Evolutionary conservation across 139 green algal species (phyloP), one percentile per base, ranked within the genome.

Genomic region (Picochlorum sp.): DNA sequence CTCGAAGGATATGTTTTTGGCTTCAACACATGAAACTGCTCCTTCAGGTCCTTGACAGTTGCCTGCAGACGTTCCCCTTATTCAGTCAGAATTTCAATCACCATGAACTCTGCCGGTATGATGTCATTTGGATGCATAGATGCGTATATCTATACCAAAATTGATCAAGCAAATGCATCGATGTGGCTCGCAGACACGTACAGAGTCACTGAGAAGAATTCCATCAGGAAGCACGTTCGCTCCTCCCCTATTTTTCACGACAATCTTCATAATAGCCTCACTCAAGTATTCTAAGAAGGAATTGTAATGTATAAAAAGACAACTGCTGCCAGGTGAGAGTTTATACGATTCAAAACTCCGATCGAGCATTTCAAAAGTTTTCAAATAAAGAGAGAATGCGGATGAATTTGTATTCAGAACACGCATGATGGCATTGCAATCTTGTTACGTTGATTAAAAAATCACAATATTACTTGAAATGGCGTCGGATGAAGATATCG

Each of bases 1-100:
- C 90, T 63, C 0, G 78, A 72, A 18, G 85, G 75, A 63, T 94
- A 85, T 41, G 75, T 82, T 61, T 80, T 69, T 0, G 65, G 51
- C 32, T 78, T 83, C 5, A 62, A 23, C 28, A 75, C 64, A 21
- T 82, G 81, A n/a, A 95, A 82, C 28, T 80, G 75, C 14, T 79
- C 78, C 69, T 92, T 90, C 49, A 96, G 57, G 20, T 96, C 85
- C 6, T 73, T 70, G 3, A 96, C 83, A 11, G 84, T 83, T 13
- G 75, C 78, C 88, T 96, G 83, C 50, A 59, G n/a, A 59, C 23
- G 13, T 30, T 30, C 6, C 28, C 28, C 28, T 30, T 14, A 37
- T 32, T 13, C 10, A 15, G 51, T 32, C 51, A 59, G 23, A 59
- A 34, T 23, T 34, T 30, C 28, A 30, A 30, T 30, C 28, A 30